A percentile compares a stretch with the other conserved stretches of the same genome.
These are phyloP conservation scores for Rhinocladiella similis DNA, from an alignment of 2,329 filamentous ascomycete species.

Conservation along the genomic window DNA sequence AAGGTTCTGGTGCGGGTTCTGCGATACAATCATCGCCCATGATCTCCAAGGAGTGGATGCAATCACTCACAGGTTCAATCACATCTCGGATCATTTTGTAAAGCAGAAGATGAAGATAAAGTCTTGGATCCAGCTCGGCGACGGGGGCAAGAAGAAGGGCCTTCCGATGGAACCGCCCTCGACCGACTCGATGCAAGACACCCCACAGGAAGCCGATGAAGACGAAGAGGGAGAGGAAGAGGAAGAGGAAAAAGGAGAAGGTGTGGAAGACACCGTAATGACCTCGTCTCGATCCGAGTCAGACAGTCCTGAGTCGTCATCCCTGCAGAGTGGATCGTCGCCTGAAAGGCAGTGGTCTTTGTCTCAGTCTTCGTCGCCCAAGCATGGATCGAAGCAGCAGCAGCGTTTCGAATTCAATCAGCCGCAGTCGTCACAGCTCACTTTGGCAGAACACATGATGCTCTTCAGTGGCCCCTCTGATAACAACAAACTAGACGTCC, in stretches of 20 bases:
- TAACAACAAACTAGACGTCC: background rate
- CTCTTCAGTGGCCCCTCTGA: background rate
- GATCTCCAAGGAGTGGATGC: constrained; percentile 53
- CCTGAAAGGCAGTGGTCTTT: background rate
- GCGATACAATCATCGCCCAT: constrained; percentile 57
- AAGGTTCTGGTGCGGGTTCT: constrained; percentile 89
- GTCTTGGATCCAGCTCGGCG: constrained; percentile 24
- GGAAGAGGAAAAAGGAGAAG: constrained; percentile 2
- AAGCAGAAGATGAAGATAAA: constrained; percentile 30
- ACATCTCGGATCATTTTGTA: constrained; percentile 65
- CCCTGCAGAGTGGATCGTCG: constrained; percentile 2
- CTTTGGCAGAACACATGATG: background rate
- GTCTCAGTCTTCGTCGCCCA: background rate
- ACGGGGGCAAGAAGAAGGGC: constrained; percentile 7
- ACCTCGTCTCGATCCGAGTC: background rate
- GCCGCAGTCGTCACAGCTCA: background rate
- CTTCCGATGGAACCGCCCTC: too few species aligned
- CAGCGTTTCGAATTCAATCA: background rate
- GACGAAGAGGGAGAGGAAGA: constrained; percentile 8
- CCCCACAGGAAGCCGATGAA: too few species aligned
- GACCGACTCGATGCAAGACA: too few species aligned
- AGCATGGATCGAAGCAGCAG: background rate
- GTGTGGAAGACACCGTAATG: background rate
- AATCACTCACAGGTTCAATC: constrained; percentile 64
- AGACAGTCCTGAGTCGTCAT: constrained; percentile 1